Conservation (phyloP, 2,329 filamentous ascomycete genomes). For the Malbranchea zuffiana region DNA sequence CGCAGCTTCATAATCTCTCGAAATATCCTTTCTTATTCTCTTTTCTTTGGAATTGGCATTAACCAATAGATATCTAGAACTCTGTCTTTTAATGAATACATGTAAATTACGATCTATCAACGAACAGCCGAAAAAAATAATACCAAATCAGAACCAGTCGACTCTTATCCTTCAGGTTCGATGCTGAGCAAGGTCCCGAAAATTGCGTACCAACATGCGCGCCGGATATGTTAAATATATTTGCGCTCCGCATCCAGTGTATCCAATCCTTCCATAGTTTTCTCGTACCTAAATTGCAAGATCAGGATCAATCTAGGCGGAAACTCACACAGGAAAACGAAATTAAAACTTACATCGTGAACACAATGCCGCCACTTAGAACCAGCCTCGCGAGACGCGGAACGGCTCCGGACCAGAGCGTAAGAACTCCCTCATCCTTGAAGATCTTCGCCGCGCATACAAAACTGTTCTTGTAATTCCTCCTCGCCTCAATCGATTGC, state of each 20-base stretch:
- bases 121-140: too few species aligned
- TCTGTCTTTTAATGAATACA: too few species aligned
- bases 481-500: constrained; percentile 83
- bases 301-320: not conserved
- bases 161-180: too few species aligned
- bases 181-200: too few species aligned
- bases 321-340: not conserved
- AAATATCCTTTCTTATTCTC: too few species aligned
- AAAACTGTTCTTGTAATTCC: constrained; percentile 75
- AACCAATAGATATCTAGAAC: too few species aligned
- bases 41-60: too few species aligned
- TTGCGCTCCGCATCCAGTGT: constrained; percentile 67
- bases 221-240: constrained; percentile 52
- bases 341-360: constrained; percentile 59
- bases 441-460: constrained; percentile 74
- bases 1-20: too few species aligned
- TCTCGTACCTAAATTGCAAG: constrained; percentile 77
- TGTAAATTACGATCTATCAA: too few species aligned
- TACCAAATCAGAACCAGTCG: too few species aligned
- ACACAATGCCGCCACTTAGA: constrained; percentile 90
- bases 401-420: constrained; percentile 88
- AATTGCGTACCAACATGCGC: too few species aligned
- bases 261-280: constrained; percentile 82
- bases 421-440: constrained; percentile 76
- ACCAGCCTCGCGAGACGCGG: constrained; percentile 75